phyloP scores from a whole-genome alignment of 805 yeast species.

The Starmerella bacillaris region DNA sequence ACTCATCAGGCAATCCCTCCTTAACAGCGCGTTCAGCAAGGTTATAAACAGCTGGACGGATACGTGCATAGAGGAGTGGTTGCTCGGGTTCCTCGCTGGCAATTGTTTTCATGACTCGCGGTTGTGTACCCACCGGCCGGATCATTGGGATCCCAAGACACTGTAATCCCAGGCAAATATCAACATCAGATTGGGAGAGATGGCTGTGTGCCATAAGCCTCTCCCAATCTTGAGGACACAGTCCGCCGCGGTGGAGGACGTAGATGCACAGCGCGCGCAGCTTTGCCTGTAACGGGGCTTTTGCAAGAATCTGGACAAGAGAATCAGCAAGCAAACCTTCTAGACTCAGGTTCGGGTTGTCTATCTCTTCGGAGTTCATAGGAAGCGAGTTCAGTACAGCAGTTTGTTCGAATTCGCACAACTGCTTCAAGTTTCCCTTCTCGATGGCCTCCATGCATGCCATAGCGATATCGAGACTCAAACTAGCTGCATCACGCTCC shows the following conservation, averaged over 20 bases:
- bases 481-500: conserved; percentile 22
- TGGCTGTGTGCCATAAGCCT: conserved; percentile 45
- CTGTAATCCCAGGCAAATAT: conserved; percentile 40
- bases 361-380: conserved; percentile 35
- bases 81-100: conserved; percentile 19
- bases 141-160: conserved; percentile 32
- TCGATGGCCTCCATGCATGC: conserved; percentile 46
- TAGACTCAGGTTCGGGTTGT: background rate
- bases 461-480: conserved; percentile 29
- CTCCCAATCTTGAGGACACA: conserved; percentile 51
- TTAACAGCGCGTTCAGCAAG: conserved; percentile 35
- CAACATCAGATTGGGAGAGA: conserved; percentile 29
- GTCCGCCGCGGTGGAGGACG: conserved; percentile 52
- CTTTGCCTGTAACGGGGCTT: conserved; percentile 33
- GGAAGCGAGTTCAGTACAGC: conserved; percentile 54
- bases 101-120: conserved; percentile 1
- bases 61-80: conserved; percentile 39
- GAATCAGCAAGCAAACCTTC: conserved; percentile 25
- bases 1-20: conserved; percentile 34
- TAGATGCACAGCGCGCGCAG: conserved; percentile 58
- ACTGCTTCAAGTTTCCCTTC: conserved; percentile 40
- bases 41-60: conserved; percentile 49
- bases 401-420: conserved; percentile 75
- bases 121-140: conserved; percentile 5
- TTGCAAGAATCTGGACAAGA: conserved; percentile 38